These are phyloP conservation scores for Alternaria consortialis DNA, from an alignment of 2,329 filamentous ascomycete species.

Conservation along the genomic window DNA sequence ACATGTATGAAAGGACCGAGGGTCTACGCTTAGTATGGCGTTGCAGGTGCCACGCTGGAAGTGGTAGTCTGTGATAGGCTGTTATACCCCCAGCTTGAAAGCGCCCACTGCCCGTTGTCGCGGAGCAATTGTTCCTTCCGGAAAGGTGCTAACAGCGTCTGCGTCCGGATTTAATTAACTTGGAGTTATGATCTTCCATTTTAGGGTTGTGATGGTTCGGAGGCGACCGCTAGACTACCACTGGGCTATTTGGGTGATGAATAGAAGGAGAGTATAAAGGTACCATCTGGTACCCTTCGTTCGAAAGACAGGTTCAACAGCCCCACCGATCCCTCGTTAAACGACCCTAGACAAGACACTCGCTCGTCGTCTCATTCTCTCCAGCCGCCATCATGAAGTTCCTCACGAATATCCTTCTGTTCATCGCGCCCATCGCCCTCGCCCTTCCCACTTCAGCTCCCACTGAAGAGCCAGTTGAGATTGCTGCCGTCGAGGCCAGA, in stretches of 20 bases:
- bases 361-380: slow-evolving; percentile 13
- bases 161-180: slow-evolving; percentile 24
- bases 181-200: slow-evolving; percentile 22
- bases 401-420: slow-evolving; percentile 27
- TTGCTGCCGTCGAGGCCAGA: slow-evolving; percentile 43
- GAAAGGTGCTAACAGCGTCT: slow-evolving; percentile 14
- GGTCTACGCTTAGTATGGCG: neutral
- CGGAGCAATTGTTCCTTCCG: slow-evolving; percentile 27
- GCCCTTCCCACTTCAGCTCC: slow-evolving; percentile 30
- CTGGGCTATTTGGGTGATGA: neutral
- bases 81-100: neutral
- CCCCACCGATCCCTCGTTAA: slow-evolving; percentile 15
- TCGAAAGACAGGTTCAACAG: slow-evolving; percentile 10
- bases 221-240: slow-evolving; percentile 21
- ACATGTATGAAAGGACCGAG: slow-evolving; percentile 9
- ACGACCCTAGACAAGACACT: slow-evolving; percentile 13
- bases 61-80: slow-evolving; percentile 13
- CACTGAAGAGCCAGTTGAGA: slow-evolving; percentile 17
- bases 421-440: slow-evolving; percentile 26
- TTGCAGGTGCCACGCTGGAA: slow-evolving; percentile 5
- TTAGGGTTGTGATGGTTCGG: slow-evolving; percentile 19
- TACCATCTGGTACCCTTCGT: neutral
- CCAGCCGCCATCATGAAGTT: slow-evolving; percentile 28
- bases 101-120: slow-evolving; percentile 1
- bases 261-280: slow-evolving; percentile 14